Evolutionary conservation across 2,329 filamentous ascomycete species (phyloP).

Genomic region (Cercospora beticola): DNA sequence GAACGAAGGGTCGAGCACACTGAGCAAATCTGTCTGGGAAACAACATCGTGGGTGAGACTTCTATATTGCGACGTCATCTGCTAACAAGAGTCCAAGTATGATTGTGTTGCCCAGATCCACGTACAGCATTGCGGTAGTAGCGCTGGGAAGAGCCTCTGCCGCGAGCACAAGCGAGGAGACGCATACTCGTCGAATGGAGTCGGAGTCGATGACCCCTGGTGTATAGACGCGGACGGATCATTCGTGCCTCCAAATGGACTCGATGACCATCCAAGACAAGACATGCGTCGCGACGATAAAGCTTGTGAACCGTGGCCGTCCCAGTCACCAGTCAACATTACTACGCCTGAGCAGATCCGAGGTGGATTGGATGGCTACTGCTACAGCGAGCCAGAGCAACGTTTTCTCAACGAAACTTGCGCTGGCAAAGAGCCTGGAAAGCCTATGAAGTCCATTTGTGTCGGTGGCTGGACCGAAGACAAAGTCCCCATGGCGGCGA

Average conservation of each 20-base stretch:
- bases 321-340: not conserved
- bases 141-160: not conserved
- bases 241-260: not conserved
- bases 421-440: not conserved
- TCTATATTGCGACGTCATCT: not conserved
- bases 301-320: not conserved
- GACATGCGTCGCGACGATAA: not conserved
- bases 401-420: not conserved
- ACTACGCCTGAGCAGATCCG: not conserved
- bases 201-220: not conserved
- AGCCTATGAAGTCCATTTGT: not conserved
- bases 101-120: not conserved
- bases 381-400: not conserved
- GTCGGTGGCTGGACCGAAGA: not conserved
- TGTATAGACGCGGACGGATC: not conserved
- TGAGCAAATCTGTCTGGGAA: not conserved
- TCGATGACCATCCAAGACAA: not conserved
- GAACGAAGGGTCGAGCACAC: not conserved
- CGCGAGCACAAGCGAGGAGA: not conserved
- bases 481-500: not conserved
- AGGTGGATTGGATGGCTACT: not conserved
- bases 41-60: not conserved
- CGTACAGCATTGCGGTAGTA: not conserved
- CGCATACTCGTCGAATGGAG: not conserved
- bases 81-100: not conserved